Evolutionary conservation across 176 grass and related monocot species (phyloP).

Genomic region (Pharus latifolius): DNA sequence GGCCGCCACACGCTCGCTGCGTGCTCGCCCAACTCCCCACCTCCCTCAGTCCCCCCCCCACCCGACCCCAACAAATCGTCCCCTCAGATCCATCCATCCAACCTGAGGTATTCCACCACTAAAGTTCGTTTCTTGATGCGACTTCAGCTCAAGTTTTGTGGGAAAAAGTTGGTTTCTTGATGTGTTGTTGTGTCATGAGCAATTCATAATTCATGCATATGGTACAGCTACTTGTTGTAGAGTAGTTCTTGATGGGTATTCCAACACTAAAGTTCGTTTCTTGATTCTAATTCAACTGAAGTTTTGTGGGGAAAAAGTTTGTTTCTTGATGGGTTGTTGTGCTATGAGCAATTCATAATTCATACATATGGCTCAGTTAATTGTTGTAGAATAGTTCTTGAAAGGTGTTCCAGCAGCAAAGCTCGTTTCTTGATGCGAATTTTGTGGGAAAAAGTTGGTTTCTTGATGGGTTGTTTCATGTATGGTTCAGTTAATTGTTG

Average conservation of each 20-base stretch:
- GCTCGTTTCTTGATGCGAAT: background rate
- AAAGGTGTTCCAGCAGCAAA: background rate
- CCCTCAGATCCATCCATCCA: conserved; percentile 13
- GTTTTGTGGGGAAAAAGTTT: background rate
- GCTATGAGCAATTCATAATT: no score
- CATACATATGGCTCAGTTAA: no score
- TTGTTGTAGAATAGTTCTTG: no score
- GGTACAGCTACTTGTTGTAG: background rate
- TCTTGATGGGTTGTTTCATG: background rate
- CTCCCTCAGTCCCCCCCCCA: background rate
- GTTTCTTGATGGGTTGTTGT: background rate
- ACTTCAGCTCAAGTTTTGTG: background rate
- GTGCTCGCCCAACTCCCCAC: conserved; percentile 12
- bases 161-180: background rate
- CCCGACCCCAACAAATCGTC: background rate
- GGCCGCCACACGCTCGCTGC: conserved; percentile 43
- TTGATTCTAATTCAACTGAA: no score
- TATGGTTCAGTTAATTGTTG: no score
- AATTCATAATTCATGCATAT: background rate
- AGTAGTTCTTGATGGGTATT: background rate
- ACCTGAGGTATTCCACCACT: background rate
- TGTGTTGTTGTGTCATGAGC: background rate
- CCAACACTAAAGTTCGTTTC: background rate
- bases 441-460: background rate
- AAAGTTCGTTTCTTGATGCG: conserved; percentile 20